Evolutionary conservation across 257 asterid species (phyloP), one percentile per base, ranked within the genome.

Genomic region (Gardenia jasminoides): DNA sequence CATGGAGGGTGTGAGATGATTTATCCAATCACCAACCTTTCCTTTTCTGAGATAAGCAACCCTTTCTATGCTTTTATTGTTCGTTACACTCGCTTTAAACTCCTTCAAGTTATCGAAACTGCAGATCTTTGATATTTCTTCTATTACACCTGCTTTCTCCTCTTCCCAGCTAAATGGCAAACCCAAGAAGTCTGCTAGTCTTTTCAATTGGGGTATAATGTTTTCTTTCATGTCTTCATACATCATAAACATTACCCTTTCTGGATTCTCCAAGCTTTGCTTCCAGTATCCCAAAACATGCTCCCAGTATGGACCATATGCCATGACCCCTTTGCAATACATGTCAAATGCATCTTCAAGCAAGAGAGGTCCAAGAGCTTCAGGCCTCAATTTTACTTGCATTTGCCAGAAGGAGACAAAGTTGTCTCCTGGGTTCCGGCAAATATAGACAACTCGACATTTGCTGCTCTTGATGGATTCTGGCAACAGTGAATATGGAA

Each of bases 141-240:
- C 50, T 26, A 33, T 52, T 30, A 54, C 20, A 30, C 44, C 47
- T 26, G 36, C 30, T 20, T 73, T 39, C 77, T 73, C 31, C 46
- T 73, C 67, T 30, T 73, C 48, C 44, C 43, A 13, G 13, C 64
- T 13, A 54, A 73, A 54, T 28, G 76, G 31, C 7, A 48, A 13
- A 30, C 20, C 65, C 77, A 52, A 15, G 59, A 73, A 52, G 7
- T 31, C 77, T 73, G 77, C 48, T 47, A 72, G 36, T 48, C 48
- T 52, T 17, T 52, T 50, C 24, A 54, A 31, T 22, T 73, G 39
- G 19, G 12, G 47, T n/a, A 7, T 73, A 19, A 50, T 39, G 9
- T 54, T 9, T 28, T 54, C 77, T 54, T 73, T 73, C 26, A 52
- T 31, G 33, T 73, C 67, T 31, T 73, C 77, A 30, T 28, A 52